These are phyloP conservation scores for Aspergillus costaricaensis DNA, from an alignment of 2,329 filamentous ascomycete species.

Conservation along the genomic window DNA sequence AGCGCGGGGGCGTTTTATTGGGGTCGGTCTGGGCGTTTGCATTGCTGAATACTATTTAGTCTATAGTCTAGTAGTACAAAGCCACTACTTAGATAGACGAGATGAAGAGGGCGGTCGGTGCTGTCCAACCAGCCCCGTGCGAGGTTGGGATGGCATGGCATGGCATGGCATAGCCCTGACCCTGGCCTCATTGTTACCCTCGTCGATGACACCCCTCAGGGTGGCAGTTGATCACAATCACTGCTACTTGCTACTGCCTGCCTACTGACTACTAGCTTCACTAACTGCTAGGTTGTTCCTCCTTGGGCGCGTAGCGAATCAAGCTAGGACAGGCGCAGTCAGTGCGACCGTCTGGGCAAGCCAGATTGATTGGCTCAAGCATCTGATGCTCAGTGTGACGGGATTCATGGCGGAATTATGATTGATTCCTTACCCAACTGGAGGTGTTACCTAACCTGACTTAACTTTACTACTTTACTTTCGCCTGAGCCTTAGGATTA, in stretches of 20 bases:
- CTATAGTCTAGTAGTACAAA: too few relatives aligned
- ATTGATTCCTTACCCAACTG: not conserved
- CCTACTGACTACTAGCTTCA: not conserved
- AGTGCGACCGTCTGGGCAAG: not conserved
- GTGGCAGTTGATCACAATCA: not conserved
- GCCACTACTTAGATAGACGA: too few relatives aligned
- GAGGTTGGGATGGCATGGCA: not conserved
- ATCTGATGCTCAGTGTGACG: constrained; percentile 1
- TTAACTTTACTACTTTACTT: too few relatives aligned
- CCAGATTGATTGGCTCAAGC: constrained; percentile 3
- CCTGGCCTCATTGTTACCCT: too few relatives aligned
- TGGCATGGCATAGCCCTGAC: not conserved
- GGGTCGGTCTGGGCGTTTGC: not conserved
- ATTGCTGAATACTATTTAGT: too few relatives aligned
- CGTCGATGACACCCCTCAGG: not conserved
- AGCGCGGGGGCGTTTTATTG: not conserved
- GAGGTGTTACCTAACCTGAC: too few relatives aligned
- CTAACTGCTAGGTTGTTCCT: not conserved
- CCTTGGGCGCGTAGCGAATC: constrained; percentile 5
- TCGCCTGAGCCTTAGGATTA: too few relatives aligned
- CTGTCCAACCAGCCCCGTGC: not conserved
- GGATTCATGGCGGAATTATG: not conserved
- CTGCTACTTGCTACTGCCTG: not conserved
- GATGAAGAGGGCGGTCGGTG: not conserved
- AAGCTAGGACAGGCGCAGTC: not conserved